Base-by-base conservation (phyloP, 2,329 filamentous ascomycete genomes). In the Hypoxylon sp. region DNA sequence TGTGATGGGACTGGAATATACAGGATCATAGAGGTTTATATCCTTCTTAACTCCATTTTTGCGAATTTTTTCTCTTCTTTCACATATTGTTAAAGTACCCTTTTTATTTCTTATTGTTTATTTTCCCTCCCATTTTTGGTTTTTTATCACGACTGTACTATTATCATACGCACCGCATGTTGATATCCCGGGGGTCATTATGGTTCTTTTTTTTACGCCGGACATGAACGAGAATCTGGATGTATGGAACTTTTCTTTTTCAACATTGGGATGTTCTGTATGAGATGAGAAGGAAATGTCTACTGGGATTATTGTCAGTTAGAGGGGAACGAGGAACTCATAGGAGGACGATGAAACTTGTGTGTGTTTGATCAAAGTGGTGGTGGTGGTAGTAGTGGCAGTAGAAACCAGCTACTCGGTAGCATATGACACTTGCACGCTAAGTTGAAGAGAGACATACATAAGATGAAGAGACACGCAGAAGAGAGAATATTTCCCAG, bases 81-180 rank as follows among this genome's bases (percentile, higher is more conserved):
- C 49, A 40, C 25, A 63, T 71, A 68, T 66, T 62, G 42, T 65
- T 51, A 40, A 25, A 46, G 25, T 13, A 33, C 25, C 60, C 50
- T 20, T 49, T 61, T 56, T 58, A 31, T 66, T 61, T 57, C 56
- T 61, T 48, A 63, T 10, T 53, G 48, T 17, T 58, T 42, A 37
- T 55, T 55, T 56, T 50, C 27, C 42, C 25, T 27, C 25, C 50
- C 56, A 48, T 49, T 20, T 22, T 27, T 33, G 1, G 11, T 7
- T 55, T 46, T 48, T 30, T 20, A 20, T 63, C 48, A 66, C 57
- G 56, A 66, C 37, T 68, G 67, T 71, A 72, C 61, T 66, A 70
- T 58, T 71, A 70, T 58, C 70, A 71, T 55, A 59, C 37, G 50
- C 53, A 69, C 53, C 48, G 64, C 66, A 68, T 70, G 55, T 68